Conservation (phyloP, 306 rosid genomes). For the Begonia peltatifolia region DNA sequence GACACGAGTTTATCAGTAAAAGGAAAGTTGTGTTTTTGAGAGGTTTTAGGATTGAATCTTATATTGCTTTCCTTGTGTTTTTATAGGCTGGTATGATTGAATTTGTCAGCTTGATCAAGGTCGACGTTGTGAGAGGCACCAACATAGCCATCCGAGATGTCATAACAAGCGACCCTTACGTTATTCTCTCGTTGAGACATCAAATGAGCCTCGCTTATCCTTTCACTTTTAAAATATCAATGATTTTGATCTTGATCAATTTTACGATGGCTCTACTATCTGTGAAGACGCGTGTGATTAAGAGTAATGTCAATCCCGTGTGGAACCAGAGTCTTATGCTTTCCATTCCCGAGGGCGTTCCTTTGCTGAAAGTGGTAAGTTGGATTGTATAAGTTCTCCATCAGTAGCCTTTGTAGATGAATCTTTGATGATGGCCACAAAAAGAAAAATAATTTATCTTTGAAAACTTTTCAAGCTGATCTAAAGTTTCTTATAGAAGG, state of each 20-base stretch:
- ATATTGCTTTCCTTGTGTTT: slow-evolving; percentile 20
- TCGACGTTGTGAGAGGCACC: slow-evolving; percentile 79
- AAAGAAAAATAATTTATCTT: too few species aligned
- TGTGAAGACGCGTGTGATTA: slow-evolving; percentile 77
- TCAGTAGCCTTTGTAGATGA: too few species aligned
- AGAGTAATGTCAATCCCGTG: slow-evolving; percentile 76
- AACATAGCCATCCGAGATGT: slow-evolving; percentile 74
- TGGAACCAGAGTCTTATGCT: slow-evolving; percentile 93
- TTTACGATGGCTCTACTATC: slow-evolving; percentile 39
- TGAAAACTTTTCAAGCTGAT: too few species aligned
- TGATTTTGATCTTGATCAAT: too few species aligned
- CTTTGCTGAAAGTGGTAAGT: slow-evolving; percentile 87
- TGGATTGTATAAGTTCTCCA: neutral
- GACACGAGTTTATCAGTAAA: too few species aligned
- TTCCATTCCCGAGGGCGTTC: slow-evolving; percentile 76
- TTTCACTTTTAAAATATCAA: neutral
- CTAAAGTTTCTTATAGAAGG: too few species aligned
- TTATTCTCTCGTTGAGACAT: slow-evolving; percentile 71
- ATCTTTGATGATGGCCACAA: too few species aligned
- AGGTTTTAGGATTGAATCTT: slow-evolving; percentile 16
- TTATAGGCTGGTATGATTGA: slow-evolving; percentile 96
- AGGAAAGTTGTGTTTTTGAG: neutral
- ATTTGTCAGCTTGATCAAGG: slow-evolving; percentile 87
- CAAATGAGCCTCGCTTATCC: slow-evolving; percentile 55
- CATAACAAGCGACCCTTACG: slow-evolving; percentile 85